Evolutionary conservation across 2,329 filamentous ascomycete species (phyloP).

Genomic region (Calonectria multiphialidica): DNA sequence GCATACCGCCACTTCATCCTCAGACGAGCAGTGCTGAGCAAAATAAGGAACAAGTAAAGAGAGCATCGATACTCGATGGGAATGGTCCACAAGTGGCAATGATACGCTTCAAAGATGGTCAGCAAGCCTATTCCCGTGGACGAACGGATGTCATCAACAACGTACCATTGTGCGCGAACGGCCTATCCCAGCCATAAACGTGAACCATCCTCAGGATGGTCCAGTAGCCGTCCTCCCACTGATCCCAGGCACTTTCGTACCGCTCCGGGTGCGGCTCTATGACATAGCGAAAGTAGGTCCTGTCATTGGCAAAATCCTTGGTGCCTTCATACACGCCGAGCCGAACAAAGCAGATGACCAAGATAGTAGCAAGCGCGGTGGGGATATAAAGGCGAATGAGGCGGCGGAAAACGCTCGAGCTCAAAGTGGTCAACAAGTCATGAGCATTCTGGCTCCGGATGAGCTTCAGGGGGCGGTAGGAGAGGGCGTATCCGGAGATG

Average conservation of each 20-base stretch:
- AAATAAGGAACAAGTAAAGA: constrained; percentile 66
- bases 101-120: constrained; percentile 53
- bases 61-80: constrained; percentile 71
- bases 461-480: constrained; percentile 63
- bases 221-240: constrained; percentile 28
- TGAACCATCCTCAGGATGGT: constrained; percentile 64
- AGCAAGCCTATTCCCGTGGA: constrained; percentile 18
- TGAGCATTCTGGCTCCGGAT: constrained; percentile 50
- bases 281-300: constrained; percentile 50
- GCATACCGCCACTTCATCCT: constrained; percentile 55
- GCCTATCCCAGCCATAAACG: constrained; percentile 63
- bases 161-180: constrained; percentile 60
- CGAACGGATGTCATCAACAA: background rate
- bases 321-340: constrained; percentile 62
- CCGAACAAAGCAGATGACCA: constrained; percentile 58
- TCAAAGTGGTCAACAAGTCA: constrained; percentile 58
- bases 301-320: constrained; percentile 58
- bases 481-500: constrained; percentile 71
- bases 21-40: constrained; percentile 63
- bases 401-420: constrained; percentile 64
- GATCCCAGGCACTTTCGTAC: constrained; percentile 8
- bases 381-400: constrained; percentile 65
- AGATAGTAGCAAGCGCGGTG: constrained; percentile 61
- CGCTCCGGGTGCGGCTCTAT: constrained; percentile 1
- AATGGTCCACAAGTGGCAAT: constrained; percentile 74